Percentiles rank a stretch among this genome's conserved stretches.
These are phyloP conservation scores for Cryphonectria parasitica DNA, from an alignment of 2,329 filamentous ascomycete species.

Conservation along the genomic window DNA sequence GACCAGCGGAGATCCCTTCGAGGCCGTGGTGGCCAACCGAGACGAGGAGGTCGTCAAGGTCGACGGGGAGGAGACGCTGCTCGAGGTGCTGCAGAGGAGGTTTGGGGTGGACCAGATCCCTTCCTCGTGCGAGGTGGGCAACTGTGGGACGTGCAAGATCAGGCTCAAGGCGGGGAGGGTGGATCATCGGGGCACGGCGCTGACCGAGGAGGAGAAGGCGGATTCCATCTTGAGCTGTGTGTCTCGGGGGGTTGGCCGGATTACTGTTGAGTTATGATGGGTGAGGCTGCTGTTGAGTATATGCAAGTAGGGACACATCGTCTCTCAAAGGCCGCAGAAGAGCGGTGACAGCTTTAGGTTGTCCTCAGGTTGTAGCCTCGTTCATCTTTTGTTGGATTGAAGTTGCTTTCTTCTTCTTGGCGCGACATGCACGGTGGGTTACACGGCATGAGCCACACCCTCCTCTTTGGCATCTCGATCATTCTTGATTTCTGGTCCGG, in stretches of 20 bases:
- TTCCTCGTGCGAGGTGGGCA: slow-evolving; percentile 58
- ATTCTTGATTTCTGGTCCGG: neutral
- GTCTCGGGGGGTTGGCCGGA: slow-evolving; percentile 54
- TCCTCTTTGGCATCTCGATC: neutral
- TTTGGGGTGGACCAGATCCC: slow-evolving; percentile 46
- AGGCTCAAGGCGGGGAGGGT: slow-evolving; percentile 47
- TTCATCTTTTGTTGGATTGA: neutral
- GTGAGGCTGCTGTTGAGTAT: neutral
- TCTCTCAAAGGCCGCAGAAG: too few species aligned
- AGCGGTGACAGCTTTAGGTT: too few species aligned
- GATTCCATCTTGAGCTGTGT: slow-evolving; percentile 55
- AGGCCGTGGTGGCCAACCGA: slow-evolving; percentile 53
- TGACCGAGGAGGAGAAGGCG: slow-evolving; percentile 49
- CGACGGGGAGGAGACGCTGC: slow-evolving; percentile 51
- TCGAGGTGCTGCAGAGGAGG: slow-evolving; percentile 51
- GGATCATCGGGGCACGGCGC: slow-evolving; percentile 54
- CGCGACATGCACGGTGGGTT: neutral
- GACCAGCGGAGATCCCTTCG: slow-evolving; percentile 62
- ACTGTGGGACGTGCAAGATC: slow-evolving; percentile 58
- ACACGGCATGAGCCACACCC: slow-evolving; percentile 2
- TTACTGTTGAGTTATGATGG: slow-evolving; percentile 51
- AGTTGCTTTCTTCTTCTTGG: neutral
- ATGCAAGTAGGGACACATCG: neutral
- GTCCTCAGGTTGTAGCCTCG: neutral
- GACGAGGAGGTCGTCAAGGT: slow-evolving; percentile 47